Conservation (phyloP, 306 rosid species). For the Corylus americana region DNA sequence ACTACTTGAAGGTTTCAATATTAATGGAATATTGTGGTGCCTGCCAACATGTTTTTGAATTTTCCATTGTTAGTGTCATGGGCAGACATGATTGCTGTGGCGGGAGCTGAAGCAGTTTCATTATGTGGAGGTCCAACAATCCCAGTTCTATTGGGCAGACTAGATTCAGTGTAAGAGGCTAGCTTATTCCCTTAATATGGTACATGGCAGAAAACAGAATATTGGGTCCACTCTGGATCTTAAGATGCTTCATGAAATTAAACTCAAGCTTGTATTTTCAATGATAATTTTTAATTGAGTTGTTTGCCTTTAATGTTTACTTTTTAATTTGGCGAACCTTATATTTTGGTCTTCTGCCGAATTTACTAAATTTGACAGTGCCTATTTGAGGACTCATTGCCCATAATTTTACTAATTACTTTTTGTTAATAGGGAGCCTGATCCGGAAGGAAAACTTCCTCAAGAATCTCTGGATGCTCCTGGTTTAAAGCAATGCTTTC, state of each 20-base stretch:
- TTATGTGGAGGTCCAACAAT: slow-evolving; percentile 90
- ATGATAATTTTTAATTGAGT: not conserved
- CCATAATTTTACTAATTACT: slow-evolving; percentile 20
- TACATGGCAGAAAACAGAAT: slow-evolving; percentile 11
- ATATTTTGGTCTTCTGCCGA: not conserved
- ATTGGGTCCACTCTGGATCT: slow-evolving; percentile 4
- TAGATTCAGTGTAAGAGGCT: slow-evolving; percentile 69
- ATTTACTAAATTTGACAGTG: slow-evolving; percentile 13
- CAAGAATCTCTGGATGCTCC: slow-evolving; percentile 78
- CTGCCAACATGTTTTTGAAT: slow-evolving; percentile 34
- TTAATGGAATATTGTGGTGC: slow-evolving; percentile 24
- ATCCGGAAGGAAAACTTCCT: slow-evolving; percentile 92
- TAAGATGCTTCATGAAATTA: slow-evolving; percentile 26
- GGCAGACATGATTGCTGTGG: slow-evolving; percentile 92
- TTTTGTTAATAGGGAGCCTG: slow-evolving; percentile 60
- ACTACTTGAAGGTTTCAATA: slow-evolving; percentile 20
- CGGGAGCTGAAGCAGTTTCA: slow-evolving; percentile 95
- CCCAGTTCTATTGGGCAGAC: slow-evolving; percentile 71
- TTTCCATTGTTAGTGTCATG: slow-evolving; percentile 67
- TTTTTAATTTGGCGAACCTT: not conserved
- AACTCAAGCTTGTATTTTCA: slow-evolving; percentile 13
- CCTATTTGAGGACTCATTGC: slow-evolving; percentile 7
- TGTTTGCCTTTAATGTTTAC: not conserved
- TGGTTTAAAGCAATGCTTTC: slow-evolving; percentile 73
- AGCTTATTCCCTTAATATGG: slow-evolving; percentile 20